A percentile compares a stretch with the other conserved stretches of the same genome.
phyloP scores from a whole-genome alignment of 1,139 yeast species.

The Trichomonascaceae sp. region DNA sequence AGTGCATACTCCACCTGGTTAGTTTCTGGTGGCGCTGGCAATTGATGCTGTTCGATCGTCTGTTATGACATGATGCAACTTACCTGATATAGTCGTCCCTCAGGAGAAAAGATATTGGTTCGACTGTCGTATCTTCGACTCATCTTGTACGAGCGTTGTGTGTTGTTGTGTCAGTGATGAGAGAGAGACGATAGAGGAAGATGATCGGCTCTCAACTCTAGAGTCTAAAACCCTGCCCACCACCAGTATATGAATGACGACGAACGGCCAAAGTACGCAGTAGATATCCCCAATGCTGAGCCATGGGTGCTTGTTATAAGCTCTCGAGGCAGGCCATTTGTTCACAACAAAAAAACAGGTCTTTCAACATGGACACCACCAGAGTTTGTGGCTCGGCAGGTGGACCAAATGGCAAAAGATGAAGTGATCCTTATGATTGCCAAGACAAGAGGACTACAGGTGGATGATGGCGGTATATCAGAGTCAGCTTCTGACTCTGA shows the following conservation, averaged over 20 bases:
- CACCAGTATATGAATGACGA: not conserved
- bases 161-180: not conserved
- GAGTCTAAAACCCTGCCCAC: not conserved
- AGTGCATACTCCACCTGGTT: conserved; percentile 78
- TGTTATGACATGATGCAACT: too few species aligned
- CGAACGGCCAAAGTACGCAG: not conserved
- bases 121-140: conserved; percentile 89
- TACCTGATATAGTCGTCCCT: conserved; percentile 88
- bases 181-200: too few species aligned
- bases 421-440: conserved; percentile 31
- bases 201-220: too few species aligned
- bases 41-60: too few species aligned
- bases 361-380: conserved; percentile 30
- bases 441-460: conserved; percentile 32
- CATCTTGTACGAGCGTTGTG: conserved; percentile 19
- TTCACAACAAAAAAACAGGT: conserved; percentile 23
- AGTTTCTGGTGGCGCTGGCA: too few species aligned
- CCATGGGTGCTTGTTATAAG: conserved; percentile 35
- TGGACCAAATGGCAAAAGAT: conserved; percentile 25
- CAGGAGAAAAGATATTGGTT: conserved; percentile 97
- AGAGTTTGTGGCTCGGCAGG: conserved; percentile 20
- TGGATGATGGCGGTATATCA: conserved; percentile 6
- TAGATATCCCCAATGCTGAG: conserved; percentile 6
- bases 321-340: conserved; percentile 34
- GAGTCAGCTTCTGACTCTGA: conserved; percentile 7